Evolutionary conservation across 192 early-diverging fungal species (phyloP).

Genomic region (Diversispora epigaea): DNA sequence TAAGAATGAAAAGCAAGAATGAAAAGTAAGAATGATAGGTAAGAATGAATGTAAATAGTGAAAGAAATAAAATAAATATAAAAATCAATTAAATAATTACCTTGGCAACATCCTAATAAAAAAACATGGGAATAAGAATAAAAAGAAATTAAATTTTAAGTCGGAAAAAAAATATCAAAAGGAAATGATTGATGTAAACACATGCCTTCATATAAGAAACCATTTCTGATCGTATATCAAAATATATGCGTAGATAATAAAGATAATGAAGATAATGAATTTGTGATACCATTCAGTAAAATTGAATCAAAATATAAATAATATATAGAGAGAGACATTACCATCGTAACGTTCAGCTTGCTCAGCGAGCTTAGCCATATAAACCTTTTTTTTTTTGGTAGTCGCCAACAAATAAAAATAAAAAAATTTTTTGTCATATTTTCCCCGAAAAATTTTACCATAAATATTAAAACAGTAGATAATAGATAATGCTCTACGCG

Average conservation of each 20-base stretch:
- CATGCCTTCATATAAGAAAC: constrained; percentile 39
- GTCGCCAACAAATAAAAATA: constrained; percentile 31
- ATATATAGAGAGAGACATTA: constrained; percentile 38
- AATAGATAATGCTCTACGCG: constrained; percentile 4
- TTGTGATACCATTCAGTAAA: background rate
- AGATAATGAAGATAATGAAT: background rate
- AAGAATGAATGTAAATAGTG: background rate
- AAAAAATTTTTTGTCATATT: constrained; percentile 26
- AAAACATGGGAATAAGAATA: background rate
- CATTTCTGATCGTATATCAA: constrained; percentile 36
- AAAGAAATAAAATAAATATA: constrained; percentile 42
- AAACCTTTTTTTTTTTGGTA: constrained; percentile 76
- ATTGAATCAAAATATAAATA: background rate
- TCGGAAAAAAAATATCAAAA: background rate
- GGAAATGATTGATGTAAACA: background rate
- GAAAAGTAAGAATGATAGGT: too few relatives aligned
- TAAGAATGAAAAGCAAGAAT: background rate
- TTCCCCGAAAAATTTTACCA: background rate
- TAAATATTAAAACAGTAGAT: background rate
- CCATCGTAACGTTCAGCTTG: constrained; percentile 96
- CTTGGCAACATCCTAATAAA: constrained; percentile 46
- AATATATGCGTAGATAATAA: background rate
- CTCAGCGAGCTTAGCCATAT: constrained; percentile 99
- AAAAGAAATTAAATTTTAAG: constrained; percentile 22
- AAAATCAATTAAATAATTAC: constrained; percentile 66